Percentiles rank a stretch among this genome's conserved stretches.
Evolutionary conservation across 306 rosid species (phyloP).

Genomic region (Elaeagnus macrophylla): DNA sequence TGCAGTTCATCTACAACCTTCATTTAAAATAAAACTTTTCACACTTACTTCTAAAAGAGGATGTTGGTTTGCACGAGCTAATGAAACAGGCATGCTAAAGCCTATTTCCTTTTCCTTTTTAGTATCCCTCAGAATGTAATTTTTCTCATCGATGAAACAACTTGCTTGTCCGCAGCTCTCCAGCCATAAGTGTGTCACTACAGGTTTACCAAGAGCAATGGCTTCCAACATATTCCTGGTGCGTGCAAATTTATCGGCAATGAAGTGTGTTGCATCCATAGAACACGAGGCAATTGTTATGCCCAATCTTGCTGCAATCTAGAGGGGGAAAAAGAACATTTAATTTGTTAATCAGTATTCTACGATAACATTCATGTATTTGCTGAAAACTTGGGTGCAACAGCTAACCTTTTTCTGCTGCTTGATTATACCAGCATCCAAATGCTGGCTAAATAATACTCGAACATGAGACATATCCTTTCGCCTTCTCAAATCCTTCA

Average conservation of each 20-base stretch:
- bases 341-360: neutral
- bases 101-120: slow-evolving; percentile 89
- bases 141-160: slow-evolving; percentile 82
- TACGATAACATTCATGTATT: neutral
- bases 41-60: slow-evolving; percentile 60
- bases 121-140: slow-evolving; percentile 67
- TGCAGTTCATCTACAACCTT: no score
- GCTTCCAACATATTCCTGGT: slow-evolving; percentile 88
- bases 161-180: slow-evolving; percentile 88
- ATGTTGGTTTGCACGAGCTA: slow-evolving; percentile 53
- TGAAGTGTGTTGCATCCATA: slow-evolving; percentile 79
- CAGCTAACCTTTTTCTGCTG: slow-evolving; percentile 77
- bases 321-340: slow-evolving; percentile 20
- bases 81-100: slow-evolving; percentile 72
- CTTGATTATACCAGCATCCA: slow-evolving; percentile 56
- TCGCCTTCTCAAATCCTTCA: slow-evolving; percentile 66
- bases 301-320: slow-evolving; percentile 61
- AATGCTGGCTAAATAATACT: slow-evolving; percentile 71
- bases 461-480: slow-evolving; percentile 55
- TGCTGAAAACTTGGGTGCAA: neutral
- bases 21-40: neutral
- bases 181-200: slow-evolving; percentile 86
- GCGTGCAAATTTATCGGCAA: slow-evolving; percentile 78
- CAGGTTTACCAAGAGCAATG: slow-evolving; percentile 83
- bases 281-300: slow-evolving; percentile 52